These are phyloP conservation scores for Alternaria triticina DNA, from an alignment of 2,329 filamentous ascomycete species.

Conservation along the genomic window DNA sequence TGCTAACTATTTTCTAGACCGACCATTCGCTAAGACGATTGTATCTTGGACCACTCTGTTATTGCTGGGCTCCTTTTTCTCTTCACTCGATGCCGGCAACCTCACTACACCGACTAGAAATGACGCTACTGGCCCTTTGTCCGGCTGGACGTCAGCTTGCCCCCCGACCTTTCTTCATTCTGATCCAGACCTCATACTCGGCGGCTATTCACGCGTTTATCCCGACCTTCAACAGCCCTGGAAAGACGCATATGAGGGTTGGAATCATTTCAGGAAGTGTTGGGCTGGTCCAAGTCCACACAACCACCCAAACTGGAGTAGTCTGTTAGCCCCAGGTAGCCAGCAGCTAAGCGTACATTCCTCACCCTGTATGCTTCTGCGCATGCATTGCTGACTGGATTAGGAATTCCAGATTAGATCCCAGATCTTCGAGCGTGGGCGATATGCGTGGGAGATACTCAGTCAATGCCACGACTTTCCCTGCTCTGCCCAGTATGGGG, in stretches of 20 bases:
- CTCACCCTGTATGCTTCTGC: background rate
- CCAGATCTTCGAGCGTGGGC: background rate
- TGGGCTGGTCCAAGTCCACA: background rate
- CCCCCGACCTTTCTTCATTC: background rate
- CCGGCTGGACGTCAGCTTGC: background rate
- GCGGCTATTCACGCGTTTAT: background rate
- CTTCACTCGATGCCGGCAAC: background rate
- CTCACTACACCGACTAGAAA: background rate
- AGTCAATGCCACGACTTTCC: background rate
- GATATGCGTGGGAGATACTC: background rate
- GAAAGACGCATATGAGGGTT: background rate
- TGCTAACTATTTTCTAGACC: background rate
- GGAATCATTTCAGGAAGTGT: background rate
- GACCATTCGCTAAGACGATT: background rate
- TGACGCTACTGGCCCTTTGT: background rate
- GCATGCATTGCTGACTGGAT: background rate
- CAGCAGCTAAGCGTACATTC: background rate
- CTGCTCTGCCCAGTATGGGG: background rate
- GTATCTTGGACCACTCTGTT: background rate
- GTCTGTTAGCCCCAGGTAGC: background rate
- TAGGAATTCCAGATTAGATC: background rate
- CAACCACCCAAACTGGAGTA: background rate
- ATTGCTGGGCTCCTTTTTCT: background rate
- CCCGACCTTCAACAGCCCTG: background rate
- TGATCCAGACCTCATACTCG: background rate